phyloP scores from a whole-genome alignment of 176 grass and related monocot genomes.

The Dendrocalamus sinicus region DNA sequence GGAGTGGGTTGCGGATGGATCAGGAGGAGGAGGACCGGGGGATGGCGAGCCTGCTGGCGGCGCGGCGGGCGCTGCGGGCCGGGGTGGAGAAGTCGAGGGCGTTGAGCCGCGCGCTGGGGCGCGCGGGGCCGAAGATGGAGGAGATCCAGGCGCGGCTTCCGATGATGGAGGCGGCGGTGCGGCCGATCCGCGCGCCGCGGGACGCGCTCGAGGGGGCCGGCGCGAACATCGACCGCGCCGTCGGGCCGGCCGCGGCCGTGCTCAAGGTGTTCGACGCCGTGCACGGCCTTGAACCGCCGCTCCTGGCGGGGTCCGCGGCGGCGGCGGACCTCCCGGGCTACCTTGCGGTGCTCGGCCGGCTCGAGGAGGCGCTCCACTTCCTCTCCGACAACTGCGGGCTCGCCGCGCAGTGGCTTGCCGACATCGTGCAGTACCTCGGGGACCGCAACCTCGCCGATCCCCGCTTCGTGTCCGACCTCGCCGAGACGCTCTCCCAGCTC shows the following conservation, averaged over 20 bases:
- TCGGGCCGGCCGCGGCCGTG: constrained; percentile 72
- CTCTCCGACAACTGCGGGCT: constrained; percentile 81
- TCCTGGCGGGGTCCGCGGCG: constrained; percentile 46
- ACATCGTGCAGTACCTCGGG: constrained; percentile 72
- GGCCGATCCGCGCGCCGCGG: constrained; percentile 70
- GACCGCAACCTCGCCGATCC: constrained; percentile 62
- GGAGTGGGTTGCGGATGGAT: neutral
- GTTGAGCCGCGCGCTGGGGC: constrained; percentile 47
- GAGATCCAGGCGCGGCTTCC: constrained; percentile 70
- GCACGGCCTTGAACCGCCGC: constrained; percentile 80
- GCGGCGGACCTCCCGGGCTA: constrained; percentile 50
- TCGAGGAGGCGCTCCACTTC: constrained; percentile 83
- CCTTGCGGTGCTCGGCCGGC: constrained; percentile 67
- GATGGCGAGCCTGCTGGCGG: constrained; percentile 53
- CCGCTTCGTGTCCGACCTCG: constrained; percentile 54
- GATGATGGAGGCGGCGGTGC: constrained; percentile 57
- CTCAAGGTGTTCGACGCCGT: constrained; percentile 98
- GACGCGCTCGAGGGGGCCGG: constrained; percentile 58
- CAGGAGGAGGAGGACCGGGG: constrained; percentile 9
- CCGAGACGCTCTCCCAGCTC: constrained; percentile 45
- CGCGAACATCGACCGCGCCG: constrained; percentile 69
- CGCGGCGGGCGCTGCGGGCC: constrained; percentile 47
- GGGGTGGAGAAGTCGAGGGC: constrained; percentile 57
- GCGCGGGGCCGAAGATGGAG: constrained; percentile 1
- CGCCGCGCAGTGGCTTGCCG: constrained; percentile 79